These are phyloP conservation scores for Didymella arachidicola DNA, from an alignment of 2,329 filamentous ascomycete species.

Conservation along the genomic window DNA sequence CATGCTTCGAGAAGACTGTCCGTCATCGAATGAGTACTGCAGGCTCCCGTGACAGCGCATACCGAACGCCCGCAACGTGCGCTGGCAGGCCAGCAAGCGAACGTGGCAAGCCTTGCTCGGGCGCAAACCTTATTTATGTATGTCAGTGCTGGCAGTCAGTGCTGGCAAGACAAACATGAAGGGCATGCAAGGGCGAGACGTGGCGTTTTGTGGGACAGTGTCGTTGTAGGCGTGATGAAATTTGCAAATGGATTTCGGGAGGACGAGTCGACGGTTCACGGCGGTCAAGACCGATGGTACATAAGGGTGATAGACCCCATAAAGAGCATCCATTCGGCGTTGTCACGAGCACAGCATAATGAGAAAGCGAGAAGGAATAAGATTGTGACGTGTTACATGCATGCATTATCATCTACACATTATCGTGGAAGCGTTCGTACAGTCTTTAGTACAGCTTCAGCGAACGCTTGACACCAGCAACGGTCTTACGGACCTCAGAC, in stretches of 20 bases:
- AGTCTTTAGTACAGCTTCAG: conserved; percentile 15
- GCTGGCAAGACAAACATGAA: conserved; percentile 16
- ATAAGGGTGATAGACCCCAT: background rate
- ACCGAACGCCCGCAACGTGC: conserved; percentile 22
- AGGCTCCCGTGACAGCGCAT: conserved; percentile 13
- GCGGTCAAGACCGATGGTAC: background rate
- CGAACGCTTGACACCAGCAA: conserved; percentile 14
- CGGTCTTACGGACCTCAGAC: conserved; percentile 24
- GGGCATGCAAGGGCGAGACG: conserved; percentile 9
- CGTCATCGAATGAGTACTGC: conserved; percentile 15
- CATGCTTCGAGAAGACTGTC: conserved; percentile 16
- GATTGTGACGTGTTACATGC: background rate
- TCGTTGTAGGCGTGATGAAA: background rate
- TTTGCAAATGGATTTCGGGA: background rate
- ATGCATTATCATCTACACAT: conserved; percentile 11
- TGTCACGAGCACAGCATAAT: background rate
- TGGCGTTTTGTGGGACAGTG: conserved; percentile 6
- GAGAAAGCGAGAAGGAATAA: background rate
- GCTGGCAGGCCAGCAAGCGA: conserved; percentile 21
- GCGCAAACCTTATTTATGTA: conserved; percentile 17
- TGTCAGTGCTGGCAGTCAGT: conserved; percentile 10
- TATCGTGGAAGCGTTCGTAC: background rate
- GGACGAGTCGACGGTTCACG: background rate
- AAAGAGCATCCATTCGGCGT: background rate
- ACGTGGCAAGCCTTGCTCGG: conserved; percentile 18